Conservation (phyloP, 2,329 filamentous ascomycete genomes). For the Pyricularia grisea region DNA sequence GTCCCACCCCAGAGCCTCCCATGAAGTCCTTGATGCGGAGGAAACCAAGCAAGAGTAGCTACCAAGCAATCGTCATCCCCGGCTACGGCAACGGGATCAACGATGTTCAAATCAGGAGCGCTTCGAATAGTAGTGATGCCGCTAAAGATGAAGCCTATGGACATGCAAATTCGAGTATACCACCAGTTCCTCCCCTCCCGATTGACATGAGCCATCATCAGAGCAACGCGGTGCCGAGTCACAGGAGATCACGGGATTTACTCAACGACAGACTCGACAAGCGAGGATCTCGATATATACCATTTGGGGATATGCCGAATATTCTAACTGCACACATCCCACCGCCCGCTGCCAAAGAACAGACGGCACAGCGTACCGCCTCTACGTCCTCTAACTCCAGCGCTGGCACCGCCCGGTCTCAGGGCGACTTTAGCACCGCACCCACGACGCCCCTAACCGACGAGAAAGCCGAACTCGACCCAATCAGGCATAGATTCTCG, state of each 20-base stretch:
- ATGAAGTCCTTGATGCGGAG: conserved; percentile 8
- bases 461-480: not conserved
- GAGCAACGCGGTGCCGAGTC: not conserved
- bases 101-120: not conserved
- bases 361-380: not conserved
- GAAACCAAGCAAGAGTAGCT: conserved; percentile 14
- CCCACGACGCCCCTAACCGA: not conserved
- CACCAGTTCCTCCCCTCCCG: not conserved
- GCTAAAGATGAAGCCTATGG: not conserved
- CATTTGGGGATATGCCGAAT: not conserved
- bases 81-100: conserved; percentile 47
- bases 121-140: not conserved
- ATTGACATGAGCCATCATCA: too few relatives aligned
- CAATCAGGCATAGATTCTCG: not conserved
- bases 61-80: conserved; percentile 42
- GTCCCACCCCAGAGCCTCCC: not conserved
- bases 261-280: not conserved
- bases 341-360: not conserved
- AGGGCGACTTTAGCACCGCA: not conserved
- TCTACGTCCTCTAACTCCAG: not conserved
- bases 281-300: not conserved
- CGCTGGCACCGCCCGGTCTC: not conserved
- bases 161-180: not conserved
- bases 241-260: not conserved
- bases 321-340: not conserved